Base-by-base conservation (phyloP, 805 yeast species). In the Teunomyces cretensis region DNA sequence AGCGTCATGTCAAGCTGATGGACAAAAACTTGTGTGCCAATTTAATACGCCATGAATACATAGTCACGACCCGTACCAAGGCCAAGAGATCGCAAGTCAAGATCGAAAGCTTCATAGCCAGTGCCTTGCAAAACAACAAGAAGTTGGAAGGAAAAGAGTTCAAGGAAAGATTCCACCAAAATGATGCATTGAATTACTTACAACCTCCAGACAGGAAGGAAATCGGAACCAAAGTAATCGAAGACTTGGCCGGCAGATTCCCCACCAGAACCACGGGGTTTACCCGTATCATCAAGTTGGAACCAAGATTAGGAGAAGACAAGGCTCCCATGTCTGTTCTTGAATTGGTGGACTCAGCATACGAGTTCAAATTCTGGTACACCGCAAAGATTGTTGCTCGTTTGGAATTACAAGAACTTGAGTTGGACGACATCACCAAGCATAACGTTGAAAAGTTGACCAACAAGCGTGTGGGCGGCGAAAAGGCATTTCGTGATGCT, bases 311-410 rank as follows among this genome's bases (percentile, higher is more conserved):
- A 39, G 91, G 94, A 45, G 74, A 70, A 49, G 99, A 94, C 62
- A 86, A 83, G 49, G 96, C 97, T 0, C 91, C 91, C 27, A 94
- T 88, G 75, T 83, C 94, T 0, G 83, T 91, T 7, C 60, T 94
- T 43, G 99, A 94, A 65, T 72, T 94, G 39, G 95, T 92, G 1
- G 96, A 87, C 55, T 61, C 73, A 1, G 70, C 61, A 2, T 67
- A 56, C 47, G 96, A 88, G 60, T 76, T 87, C 74, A 80, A 84
- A 55, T 77, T 81, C 52, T 86, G 95, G 81, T 69, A 80, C 57
- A 76, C 81, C 7, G 96, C 96, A n/a, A 80, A 88, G 63, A 74
- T 81, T 3, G 92, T 86, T 5, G 96, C 96, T n/a, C 76, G 96
- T 53, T 70, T 85, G 43, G 83, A 86, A 65, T 66, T 75, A 41